Evolutionary conservation across 768 basidiomycete genomes (phyloP), one percentile per base, ranked within the genome.

Genomic region (Lepiota brunneoincarnata): DNA sequence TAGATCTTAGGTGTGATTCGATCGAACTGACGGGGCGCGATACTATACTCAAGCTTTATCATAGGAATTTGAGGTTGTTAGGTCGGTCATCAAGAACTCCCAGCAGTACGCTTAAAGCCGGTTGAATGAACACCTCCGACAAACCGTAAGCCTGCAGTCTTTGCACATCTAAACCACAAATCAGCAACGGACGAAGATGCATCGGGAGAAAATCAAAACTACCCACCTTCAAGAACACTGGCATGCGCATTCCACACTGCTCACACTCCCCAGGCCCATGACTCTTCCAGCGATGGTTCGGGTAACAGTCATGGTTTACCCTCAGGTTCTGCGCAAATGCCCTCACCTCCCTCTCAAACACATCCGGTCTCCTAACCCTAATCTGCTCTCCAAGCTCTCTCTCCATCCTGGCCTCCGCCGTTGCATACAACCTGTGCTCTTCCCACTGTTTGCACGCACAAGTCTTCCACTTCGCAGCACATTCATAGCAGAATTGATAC

Each of bases 401-500:
- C 52, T 77, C 71, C 17, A 81, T 80, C 18, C 77, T 69, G 24
- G 69, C 68, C 51, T 75, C 69, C 0, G 82, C 84, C 3, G 70
- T 75, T 2, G 57, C 69, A 26, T 77, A 15, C 35, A 74, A 59
- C 4, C 71, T 65, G 0, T 59, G 47, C 54, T 88, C 87, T 6
- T 88, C 84, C 84, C 86, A 89, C 41, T 83, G 83, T 0, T 70
- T 70, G 56, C 87, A 89, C 0, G 1, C 4, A 52, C 87, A 91
- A 0, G 67, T 74, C 67, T 82, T 87, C 87, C 87, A 89, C 9
- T 56, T 69, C 24, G 63, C 75, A 0, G 80, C 80, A 61, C 88
- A 89, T 7, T 83, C 45, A 61, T 89, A 87, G 60, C 86, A 87
- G 64, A 87, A 87, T 58, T 87, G 63, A 0, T 73, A 69, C 5